Evolutionary conservation across 176 grass and related monocot genomes (phyloP).

Genomic region (Calamus simplicifolius): DNA sequence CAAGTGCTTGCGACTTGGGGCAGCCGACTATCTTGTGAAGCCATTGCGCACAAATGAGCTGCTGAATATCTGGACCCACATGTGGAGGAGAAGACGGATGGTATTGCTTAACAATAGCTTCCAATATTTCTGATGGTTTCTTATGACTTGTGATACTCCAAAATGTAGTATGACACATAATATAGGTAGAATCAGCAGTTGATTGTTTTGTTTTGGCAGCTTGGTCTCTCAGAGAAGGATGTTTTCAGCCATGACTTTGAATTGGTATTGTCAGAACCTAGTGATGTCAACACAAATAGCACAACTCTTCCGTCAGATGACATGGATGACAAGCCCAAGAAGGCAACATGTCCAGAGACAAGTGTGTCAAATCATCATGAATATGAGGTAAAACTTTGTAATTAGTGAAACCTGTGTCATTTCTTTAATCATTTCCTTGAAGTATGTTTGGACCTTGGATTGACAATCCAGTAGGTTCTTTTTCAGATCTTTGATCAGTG

Average conservation of each 20-base stretch:
- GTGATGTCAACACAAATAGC: conserved; percentile 86
- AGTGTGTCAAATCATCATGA: conserved; percentile 44
- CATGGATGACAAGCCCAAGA: conserved; percentile 63
- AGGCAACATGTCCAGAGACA: conserved; percentile 38
- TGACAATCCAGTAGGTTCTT: too few species aligned
- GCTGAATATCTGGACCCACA: conserved; percentile 90
- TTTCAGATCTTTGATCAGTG: too few species aligned
- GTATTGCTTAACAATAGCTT: conserved; percentile 27
- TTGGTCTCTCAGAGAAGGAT: conserved; percentile 76
- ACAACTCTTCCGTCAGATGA: conserved; percentile 70
- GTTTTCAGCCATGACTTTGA: conserved; percentile 71
- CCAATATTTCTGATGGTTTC: conserved; percentile 15
- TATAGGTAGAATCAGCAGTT: conserved; percentile 11
- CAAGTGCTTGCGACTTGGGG: conserved; percentile 84
- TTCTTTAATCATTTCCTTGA: too few species aligned
- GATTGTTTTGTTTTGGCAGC: conserved; percentile 42
- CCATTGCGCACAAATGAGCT: conserved; percentile 86
- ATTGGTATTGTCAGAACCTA: conserved; percentile 58
- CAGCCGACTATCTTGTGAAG: conserved; percentile 88
- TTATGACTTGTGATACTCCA: conserved; percentile 4
- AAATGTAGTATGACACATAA: too few species aligned
- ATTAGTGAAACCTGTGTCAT: not conserved
- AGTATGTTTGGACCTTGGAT: too few species aligned
- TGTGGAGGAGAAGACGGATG: conserved; percentile 83
- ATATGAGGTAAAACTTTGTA: conserved; percentile 48